Base-by-base conservation (phyloP, 2,329 filamentous ascomycete genomes). In the Corynespora cassiicola region DNA sequence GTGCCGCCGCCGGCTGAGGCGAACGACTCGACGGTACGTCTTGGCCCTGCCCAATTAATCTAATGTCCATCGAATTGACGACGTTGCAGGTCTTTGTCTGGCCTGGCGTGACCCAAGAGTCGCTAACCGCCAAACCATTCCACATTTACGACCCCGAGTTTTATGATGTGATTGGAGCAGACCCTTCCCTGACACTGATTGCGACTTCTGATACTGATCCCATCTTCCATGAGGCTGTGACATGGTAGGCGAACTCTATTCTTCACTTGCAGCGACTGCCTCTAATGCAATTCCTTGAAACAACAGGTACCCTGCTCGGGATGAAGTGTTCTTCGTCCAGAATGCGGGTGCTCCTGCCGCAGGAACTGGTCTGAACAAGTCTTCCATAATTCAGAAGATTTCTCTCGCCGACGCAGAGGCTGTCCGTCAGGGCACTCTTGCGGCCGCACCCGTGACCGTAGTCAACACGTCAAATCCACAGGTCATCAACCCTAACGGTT, bases 121-220 rank as follows among this genome's bases (percentile, higher is more conserved):
- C 52, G 8, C 36, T 57, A 12, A 22, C 28, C 6, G 54, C 45
- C 7, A 56, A 57, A 36, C 54, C 54, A 12, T 57, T 57, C 37
- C 54, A 56, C 42, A 49, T 57, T 34, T 57, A 54, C 31, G 54
- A 57, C n/a, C 44, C 54, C 10, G 54, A 57, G 21, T 57, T 57
- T 17, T 54, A 49, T 27, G 50, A 57, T 33, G 54, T 57, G 12
- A 57, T 57, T 39, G 54, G 54, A 26, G 32, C 41, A 6, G 40
- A 52, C 22, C 54, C 54, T 6, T 54, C 52, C 14, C 36, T 57
- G 40, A 56, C 54, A 12, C 36, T 42, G 23, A 57, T 57, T 20
- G 54, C 54, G 6, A 45, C 52, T 15, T 57, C 54, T 7, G 47
- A 45, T 7, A 46, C 50, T 7, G 54, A 57, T 12, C 54, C 54